These are phyloP conservation scores for Silene uniflora DNA, from an alignment of 148 eudicot species.

Conservation along the genomic window DNA sequence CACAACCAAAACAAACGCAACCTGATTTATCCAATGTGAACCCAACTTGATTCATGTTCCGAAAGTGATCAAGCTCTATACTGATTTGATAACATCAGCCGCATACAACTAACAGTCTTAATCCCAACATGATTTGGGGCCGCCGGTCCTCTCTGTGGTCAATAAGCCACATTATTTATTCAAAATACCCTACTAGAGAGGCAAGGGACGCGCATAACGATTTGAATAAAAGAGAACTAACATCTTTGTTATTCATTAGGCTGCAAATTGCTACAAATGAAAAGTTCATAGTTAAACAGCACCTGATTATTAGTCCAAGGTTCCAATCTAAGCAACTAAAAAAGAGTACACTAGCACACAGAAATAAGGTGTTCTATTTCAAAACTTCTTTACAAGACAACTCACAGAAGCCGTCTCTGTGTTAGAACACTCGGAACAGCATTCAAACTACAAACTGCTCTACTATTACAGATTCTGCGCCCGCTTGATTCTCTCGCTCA, in stretches of 20 bases:
- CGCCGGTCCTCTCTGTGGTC: no score
- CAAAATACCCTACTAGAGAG: neutral
- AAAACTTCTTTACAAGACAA: slow-evolving; percentile 12
- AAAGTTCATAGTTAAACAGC: neutral
- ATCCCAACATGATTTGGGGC: no score
- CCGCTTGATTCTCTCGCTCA: neutral
- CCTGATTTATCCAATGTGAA: no score
- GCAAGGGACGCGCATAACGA: neutral
- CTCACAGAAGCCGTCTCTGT: slow-evolving; percentile 10
- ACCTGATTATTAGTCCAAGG: slow-evolving; percentile 2
- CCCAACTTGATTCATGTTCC: no score
- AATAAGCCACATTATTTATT: no score
- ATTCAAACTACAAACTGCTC: slow-evolving; percentile 12
- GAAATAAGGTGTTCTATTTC: slow-evolving; percentile 6
- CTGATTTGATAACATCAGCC: no score
- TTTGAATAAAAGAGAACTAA: neutral
- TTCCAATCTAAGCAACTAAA: neutral
- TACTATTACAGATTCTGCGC: slow-evolving; percentile 8
- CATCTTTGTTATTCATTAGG: slow-evolving; percentile 16
- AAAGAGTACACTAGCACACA: neutral
- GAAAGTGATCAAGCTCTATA: no score
- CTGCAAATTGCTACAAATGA: slow-evolving; percentile 5
- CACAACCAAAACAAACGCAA: no score
- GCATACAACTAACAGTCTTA: no score
- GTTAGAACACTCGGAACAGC: slow-evolving; percentile 13